A percentile compares a stretch with the other conserved stretches of the same genome.
phyloP scores from a whole-genome alignment of 257 asterid genomes.

The Striga asiatica region DNA sequence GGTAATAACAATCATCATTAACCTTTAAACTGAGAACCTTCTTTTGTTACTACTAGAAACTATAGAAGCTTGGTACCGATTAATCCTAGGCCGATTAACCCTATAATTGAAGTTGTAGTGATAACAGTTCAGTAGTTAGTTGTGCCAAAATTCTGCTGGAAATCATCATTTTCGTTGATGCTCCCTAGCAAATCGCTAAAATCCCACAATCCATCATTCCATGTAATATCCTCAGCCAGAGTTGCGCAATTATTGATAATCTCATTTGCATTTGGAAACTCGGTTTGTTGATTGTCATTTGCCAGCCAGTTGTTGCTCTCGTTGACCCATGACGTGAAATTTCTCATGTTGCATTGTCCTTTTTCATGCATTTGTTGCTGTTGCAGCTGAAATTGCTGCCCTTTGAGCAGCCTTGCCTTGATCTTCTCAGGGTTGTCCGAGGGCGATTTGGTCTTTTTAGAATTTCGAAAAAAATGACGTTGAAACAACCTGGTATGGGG shows the following conservation, averaged over 20 bases:
- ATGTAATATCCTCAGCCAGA: constrained; percentile 26
- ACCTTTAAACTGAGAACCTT: constrained; percentile 23
- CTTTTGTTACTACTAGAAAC: constrained; percentile 36
- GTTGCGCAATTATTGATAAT: constrained; percentile 27
- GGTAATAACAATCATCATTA: neutral
- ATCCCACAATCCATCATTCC: constrained; percentile 73
- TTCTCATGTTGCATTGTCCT: constrained; percentile 31
- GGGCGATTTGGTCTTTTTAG: constrained; percentile 27
- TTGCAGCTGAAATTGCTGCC: constrained; percentile 54
- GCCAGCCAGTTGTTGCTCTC: constrained; percentile 20
- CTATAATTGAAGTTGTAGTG: neutral
- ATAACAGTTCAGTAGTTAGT: constrained; percentile 19
- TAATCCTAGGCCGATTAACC: neutral
- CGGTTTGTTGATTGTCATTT: constrained; percentile 26
- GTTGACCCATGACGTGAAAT: constrained; percentile 30
- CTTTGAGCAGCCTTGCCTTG: constrained; percentile 33
- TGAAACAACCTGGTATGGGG: too few relatives aligned
- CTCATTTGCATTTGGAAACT: constrained; percentile 14
- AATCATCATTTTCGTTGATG: constrained; percentile 16
- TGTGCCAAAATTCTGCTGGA: constrained; percentile 16
- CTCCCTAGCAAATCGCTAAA: constrained; percentile 45
- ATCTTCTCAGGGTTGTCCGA: constrained; percentile 28
- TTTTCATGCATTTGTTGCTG: constrained; percentile 35
- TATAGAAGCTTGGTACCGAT: too few relatives aligned
- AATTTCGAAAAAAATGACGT: too few relatives aligned